phyloP scores from a whole-genome alignment of 495 filamentous ascomycete species.

The Haplographium delicatum region DNA sequence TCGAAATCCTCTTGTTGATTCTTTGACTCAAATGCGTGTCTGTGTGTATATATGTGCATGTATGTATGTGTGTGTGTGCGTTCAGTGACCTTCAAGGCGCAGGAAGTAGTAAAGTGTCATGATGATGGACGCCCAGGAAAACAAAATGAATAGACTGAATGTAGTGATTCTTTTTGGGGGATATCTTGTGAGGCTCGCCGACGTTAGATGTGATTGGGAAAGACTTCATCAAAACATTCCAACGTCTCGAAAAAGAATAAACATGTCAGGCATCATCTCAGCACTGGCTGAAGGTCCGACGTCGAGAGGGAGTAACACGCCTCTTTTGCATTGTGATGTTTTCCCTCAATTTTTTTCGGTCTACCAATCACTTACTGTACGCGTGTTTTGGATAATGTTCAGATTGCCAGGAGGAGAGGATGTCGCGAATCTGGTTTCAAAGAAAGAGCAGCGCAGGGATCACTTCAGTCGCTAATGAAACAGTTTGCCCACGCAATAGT shows the following conservation, averaged over 20 bases:
- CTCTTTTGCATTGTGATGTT: background rate
- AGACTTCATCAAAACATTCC: background rate
- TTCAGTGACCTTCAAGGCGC: background rate
- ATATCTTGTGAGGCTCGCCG: conserved; percentile 2
- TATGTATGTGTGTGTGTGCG: no score
- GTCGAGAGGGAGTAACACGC: background rate
- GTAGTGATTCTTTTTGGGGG: no score
- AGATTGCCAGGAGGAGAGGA: conserved; percentile 4
- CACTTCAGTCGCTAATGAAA: background rate
- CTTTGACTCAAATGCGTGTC: no score
- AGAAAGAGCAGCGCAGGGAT: conserved; percentile 1
- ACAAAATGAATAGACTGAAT: no score
- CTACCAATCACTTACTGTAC: background rate
- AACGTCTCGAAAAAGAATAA: background rate
- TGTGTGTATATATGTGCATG: no score
- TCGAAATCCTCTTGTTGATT: no score
- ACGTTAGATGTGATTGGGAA: background rate
- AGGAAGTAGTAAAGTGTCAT: background rate
- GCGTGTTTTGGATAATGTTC: background rate
- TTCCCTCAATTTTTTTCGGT: background rate
- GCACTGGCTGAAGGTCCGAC: conserved; percentile 1
- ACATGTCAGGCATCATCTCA: background rate
- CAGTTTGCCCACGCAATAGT: background rate
- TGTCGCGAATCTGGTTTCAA: conserved; percentile 4
- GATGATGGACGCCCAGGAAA: background rate